Evolutionary conservation across 1,284 basidiomycete genomes (phyloP), one percentile per base, ranked within the genome.

Genomic region (Cryptococcus hybrid): DNA sequence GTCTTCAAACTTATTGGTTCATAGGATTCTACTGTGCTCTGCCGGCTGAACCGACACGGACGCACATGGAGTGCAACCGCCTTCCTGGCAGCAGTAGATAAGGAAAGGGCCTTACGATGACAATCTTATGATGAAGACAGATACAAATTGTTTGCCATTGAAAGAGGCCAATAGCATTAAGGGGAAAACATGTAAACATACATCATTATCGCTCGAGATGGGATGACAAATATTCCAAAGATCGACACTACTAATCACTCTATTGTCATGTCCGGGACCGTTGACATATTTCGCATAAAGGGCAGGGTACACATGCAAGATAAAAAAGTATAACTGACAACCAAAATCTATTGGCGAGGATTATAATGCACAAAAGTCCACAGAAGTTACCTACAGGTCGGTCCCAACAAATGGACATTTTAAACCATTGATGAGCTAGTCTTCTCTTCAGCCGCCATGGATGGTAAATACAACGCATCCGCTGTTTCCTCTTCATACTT

Each of bases 21-120:
- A 76, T 81, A 66, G 87, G 85, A 15, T 89, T 89, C 78, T 90
- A 85, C 78, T 90, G 87, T 71, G 83, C 85, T 3, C 74, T 89
- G 39, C 87, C 88, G 7, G 86, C 86, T 68, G 85, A 90, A 69
- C 88, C 87, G 7, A 76, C 80, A 53, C 81, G 82, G 73, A 88
- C 87, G 42, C 80, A 90, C 66, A 88, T 90, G 80, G 84, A 88
- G 71, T 90, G 88, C 76, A 85, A 79, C 68, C 84, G 82, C 24
- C 78, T 89, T 62, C 84, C 84, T n/a, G 58, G n/a, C 43, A 44
- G 43, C 43, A 44, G 68, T 24, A 24, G 24, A 54, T 66, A 54
- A 38, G 18, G 24, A 24, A 24, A 24, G 24, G 24, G 24, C 24
- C 24, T 24, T 24, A 24, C 24, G 24, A 24, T 24, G 24, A 24